Base-by-base conservation (phyloP, 2,329 filamentous ascomycete genomes). In the Lecanicillium sp. region DNA sequence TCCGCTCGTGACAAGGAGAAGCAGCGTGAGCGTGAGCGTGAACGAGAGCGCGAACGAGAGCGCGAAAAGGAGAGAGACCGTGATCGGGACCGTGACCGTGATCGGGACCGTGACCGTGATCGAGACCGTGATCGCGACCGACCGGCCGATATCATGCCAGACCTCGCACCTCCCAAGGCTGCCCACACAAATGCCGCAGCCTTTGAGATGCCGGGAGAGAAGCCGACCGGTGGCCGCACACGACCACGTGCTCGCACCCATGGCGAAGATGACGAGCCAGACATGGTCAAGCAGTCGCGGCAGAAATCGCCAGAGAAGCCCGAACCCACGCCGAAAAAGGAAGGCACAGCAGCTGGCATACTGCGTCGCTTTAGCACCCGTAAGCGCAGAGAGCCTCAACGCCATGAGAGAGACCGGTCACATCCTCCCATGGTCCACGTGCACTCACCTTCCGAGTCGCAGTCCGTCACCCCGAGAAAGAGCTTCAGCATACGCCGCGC, bases 281-380 rank as follows among this genome's bases (percentile, higher is more conserved):
- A 95, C 41, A 76, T 50, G 32, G 55, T 55, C 21, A 67, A 62
- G 42, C 60, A 58, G 23, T 43, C 53, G 1, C 56, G 57, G 20
- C 49, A 53, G 5, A 57, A 63, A 14, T 74, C 56, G 58, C 78
- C 56, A 59, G 76, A 83, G 21, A 78, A 80, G 26, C 63, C 71
- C 17, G 84, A 82, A 62, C 77, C 75, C 9, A 73, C 79, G 5
- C 71, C 72, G 42, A 90, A 87, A 70, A 95, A 93, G 65, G 91
- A 96, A 64, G 93, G 89, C 59, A 81, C 87, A 4, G 89, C 90
- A 29, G 86, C 83, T 21, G 88, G 90, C 23, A 73, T 98, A 43
- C 72, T 98, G 41, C 80, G 93, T 55, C 81, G 93, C 30, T 90
- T 98, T 63, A 97, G 91, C 69, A 97, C 93, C 7, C 81, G 91